A percentile compares a stretch with the other conserved stretches of the same genome.
phyloP scores from a whole-genome alignment of 768 basidiomycete species.

The Lactifluus pinguis region DNA sequence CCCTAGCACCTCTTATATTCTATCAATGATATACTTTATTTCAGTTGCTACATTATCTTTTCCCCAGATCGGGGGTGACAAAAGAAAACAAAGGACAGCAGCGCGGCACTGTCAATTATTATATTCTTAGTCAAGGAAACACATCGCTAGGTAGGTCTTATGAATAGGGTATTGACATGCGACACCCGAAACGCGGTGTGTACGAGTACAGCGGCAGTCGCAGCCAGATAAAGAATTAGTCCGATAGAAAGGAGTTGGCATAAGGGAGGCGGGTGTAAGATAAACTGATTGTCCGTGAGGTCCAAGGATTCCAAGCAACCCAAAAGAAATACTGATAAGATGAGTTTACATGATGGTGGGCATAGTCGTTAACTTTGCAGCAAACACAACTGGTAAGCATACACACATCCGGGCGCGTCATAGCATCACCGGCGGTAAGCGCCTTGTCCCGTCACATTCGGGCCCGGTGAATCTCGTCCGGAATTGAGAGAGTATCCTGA shows the following conservation, averaged over 20 bases:
- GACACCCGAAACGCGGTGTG: not conserved
- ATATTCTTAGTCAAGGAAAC: not conserved
- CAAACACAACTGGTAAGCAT: not conserved
- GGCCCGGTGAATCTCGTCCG: constrained; percentile 13
- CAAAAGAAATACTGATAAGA: not conserved
- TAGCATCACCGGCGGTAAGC: constrained; percentile 3
- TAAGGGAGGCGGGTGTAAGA: not conserved
- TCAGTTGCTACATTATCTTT: not conserved
- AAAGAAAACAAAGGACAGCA: not conserved
- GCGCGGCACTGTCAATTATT: not conserved
- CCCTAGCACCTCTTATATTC: not conserved
- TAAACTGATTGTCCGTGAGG: not conserved
- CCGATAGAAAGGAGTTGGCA: not conserved
- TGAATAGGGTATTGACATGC: not conserved
- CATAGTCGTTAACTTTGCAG: not conserved
- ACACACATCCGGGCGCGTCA: not conserved
- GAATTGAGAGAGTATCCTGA: constrained; percentile 20
- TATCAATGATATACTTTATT: not conserved
- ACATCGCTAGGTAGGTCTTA: not conserved
- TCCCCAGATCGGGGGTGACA: not conserved
- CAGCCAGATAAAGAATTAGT: not conserved
- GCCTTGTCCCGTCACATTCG: constrained; percentile 7
- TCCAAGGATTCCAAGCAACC: not conserved
- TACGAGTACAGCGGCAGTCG: not conserved
- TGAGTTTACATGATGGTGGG: not conserved